Base-by-base conservation (phyloP, 2,329 filamentous ascomycete genomes). In the Aspergillus chevalieri region DNA sequence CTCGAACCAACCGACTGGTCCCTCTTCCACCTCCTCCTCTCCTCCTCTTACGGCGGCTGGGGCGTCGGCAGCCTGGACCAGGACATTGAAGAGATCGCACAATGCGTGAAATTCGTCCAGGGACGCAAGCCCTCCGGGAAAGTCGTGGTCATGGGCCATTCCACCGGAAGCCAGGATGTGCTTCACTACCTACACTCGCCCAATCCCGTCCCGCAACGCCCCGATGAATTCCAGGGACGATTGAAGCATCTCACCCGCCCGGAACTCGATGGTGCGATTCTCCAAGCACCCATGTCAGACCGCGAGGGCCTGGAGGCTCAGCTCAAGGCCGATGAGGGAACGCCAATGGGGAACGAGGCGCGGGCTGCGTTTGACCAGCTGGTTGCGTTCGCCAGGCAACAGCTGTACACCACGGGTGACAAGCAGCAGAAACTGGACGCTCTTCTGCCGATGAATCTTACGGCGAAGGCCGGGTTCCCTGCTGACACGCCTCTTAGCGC, bases 241-340 rank as follows among this genome's bases (percentile, higher is more conserved):
- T 56, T 65, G 12, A 44, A 59, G 30, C 54, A 71, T 42, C 52
- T 69, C 5, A 67, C 69, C 38, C 70, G 79, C 10, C 78, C 81
- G 0, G 71, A 50, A 0, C 71, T 95, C 1, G 82, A 93, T 52
- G 90, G 86, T 33, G 84, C 83, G 44, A 85, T 95, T 42, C 71
- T 95, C 48, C 90, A 95, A 66, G 89, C 85, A 0, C 84, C 87
- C 0, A 84, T 91, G 3, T 88, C 83, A 1, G 89, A 95, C 65
- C 78, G 89, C 26, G 85, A 94, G 64, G 80, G 78, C 3, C 62
- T 78, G 6, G 69, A 81, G 45, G 65, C 58, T 17, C 49, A 49
- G 19, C 47, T 65, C 5, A 56, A 61, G 39, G 17, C 10, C 8
- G 38, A 19, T 2, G 38, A 41, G 38, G 38, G 38, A 8, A 41